Evolutionary conservation across 768 basidiomycete species (phyloP).

Genomic region (Podaxis sp.): DNA sequence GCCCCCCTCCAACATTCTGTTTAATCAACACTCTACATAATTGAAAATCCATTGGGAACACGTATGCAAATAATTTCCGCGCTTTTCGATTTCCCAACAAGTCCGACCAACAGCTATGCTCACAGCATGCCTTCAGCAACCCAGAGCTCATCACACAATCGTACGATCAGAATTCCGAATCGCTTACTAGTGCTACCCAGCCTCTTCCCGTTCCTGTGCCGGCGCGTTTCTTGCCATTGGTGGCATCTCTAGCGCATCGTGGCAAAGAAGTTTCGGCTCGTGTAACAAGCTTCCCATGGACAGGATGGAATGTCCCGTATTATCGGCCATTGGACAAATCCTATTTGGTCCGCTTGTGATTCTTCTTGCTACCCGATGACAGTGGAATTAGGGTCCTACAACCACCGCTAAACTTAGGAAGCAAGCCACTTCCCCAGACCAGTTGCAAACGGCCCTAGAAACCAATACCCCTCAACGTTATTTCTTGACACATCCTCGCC

Average conservation of each 20-base stretch:
- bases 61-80: neutral
- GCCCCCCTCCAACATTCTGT: neutral
- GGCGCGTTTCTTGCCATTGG: neutral
- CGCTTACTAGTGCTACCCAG: neutral
- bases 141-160: neutral
- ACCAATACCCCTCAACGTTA: neutral
- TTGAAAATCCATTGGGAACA: neutral
- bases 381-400: neutral
- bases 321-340: neutral
- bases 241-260: neutral
- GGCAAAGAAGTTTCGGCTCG: neutral
- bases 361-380: conserved; percentile 5
- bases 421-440: neutral
- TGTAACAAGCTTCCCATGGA: conserved; percentile 7
- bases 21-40: neutral
- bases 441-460: neutral
- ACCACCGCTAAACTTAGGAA: neutral
- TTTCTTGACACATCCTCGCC: neutral
- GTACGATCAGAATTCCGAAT: neutral
- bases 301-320: neutral
- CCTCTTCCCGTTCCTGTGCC: neutral
- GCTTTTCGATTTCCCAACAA: neutral
- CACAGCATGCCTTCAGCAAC: neutral
- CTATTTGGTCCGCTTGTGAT: neutral
- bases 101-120: neutral